Conservation (phyloP, 2,329 filamentous ascomycete genomes). For the Ophiostoma tasmaniense region DNA sequence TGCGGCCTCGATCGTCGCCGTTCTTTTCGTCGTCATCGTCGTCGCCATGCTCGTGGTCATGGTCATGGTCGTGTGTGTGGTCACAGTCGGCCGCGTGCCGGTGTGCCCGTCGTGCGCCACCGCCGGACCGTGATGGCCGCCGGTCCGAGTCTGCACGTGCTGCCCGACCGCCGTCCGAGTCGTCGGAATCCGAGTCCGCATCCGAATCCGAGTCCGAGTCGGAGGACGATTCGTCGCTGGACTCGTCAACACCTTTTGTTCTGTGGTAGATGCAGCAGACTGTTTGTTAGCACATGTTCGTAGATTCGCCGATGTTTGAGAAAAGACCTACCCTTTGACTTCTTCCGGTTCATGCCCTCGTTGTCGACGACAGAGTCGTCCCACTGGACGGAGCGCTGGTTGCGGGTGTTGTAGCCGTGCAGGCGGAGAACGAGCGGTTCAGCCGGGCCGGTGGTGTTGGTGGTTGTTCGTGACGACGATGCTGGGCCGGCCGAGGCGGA, state of each 20-base stretch:
- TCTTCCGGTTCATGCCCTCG: conserved; percentile 88
- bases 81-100: conserved; percentile 29
- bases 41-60: conserved; percentile 27
- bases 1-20: conserved; percentile 13
- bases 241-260: conserved; percentile 72
- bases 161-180: conserved; percentile 23
- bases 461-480: conserved; percentile 21
- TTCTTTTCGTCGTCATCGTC: conserved; percentile 31
- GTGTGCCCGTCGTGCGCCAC: conserved; percentile 22
- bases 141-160: conserved; percentile 19
- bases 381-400: conserved; percentile 70
- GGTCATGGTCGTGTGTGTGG: conserved; percentile 26
- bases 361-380: conserved; percentile 91
- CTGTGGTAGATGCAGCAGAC: conserved; percentile 99
- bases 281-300: conserved; percentile 29
- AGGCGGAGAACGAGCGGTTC: conserved; percentile 40
- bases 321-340: conserved; percentile 64
- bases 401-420: conserved; percentile 39
- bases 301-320: not conserved
- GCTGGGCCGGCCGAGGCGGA: not conserved
- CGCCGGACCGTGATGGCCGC: conserved; percentile 22
- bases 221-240: conserved; percentile 58
- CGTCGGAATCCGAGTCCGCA: conserved; percentile 28
- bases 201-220: conserved; percentile 48
- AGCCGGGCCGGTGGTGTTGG: conserved; percentile 22